Evolutionary conservation across 495 filamentous ascomycete genomes (phyloP).

Genomic region (Hypomontagnella submonticulosa): DNA sequence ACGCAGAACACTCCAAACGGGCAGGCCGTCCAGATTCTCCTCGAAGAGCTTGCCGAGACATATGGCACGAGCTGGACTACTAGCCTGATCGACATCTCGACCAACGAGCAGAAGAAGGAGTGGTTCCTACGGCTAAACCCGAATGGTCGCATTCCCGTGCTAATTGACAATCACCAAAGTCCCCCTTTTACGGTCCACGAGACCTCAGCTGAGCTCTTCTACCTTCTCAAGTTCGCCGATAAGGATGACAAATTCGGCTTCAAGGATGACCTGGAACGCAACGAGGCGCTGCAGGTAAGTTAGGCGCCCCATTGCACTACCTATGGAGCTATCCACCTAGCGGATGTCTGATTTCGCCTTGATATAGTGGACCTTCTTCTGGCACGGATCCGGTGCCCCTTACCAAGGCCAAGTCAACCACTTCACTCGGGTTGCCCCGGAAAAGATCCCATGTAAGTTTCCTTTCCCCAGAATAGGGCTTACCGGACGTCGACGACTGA

Average conservation of each 20-base stretch:
- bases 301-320: no score
- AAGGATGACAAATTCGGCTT: constrained; percentile 60
- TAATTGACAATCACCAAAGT: constrained; percentile 61
- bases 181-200: constrained; percentile 66
- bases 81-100: constrained; percentile 63
- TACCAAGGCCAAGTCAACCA: constrained; percentile 55
- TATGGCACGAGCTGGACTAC: constrained; percentile 66
- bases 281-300: constrained; percentile 48
- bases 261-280: constrained; percentile 56
- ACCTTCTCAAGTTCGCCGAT: constrained; percentile 61
- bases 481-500: neutral
- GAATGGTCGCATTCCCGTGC: constrained; percentile 63
- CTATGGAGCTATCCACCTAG: no score
- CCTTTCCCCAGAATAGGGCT: neutral
- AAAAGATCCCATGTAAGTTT: constrained; percentile 59
- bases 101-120: constrained; percentile 68
- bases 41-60: constrained; percentile 53
- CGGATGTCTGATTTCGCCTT: no score
- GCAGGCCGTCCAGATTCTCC: constrained; percentile 46
- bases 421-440: constrained; percentile 53
- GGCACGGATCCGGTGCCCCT: constrained; percentile 60
- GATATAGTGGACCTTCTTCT: constrained; percentile 58
- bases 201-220: constrained; percentile 63
- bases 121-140: constrained; percentile 67
- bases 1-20: constrained; percentile 50